Conservation (phyloP, 2,329 filamentous ascomycete species). For the Microthyrium microscopicum region DNA sequence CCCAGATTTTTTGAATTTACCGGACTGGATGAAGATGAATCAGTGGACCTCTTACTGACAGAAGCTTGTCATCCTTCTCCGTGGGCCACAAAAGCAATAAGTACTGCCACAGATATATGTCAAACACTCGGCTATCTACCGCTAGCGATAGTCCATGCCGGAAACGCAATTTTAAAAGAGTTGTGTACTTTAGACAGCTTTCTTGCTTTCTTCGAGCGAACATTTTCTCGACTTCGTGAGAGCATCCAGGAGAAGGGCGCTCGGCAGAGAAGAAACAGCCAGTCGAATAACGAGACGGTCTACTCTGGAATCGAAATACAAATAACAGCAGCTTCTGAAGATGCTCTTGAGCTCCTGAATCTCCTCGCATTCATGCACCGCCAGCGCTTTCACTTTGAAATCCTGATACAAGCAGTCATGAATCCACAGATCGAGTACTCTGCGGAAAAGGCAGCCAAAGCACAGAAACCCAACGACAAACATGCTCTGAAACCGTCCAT, state of each 20-base stretch:
- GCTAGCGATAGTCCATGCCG: conserved; percentile 14
- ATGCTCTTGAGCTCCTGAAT: conserved; percentile 19
- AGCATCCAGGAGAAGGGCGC: too few species aligned
- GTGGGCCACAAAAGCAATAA: conserved; percentile 10
- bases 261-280: too few species aligned
- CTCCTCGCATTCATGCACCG: conserved; percentile 18
- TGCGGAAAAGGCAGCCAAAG: background rate
- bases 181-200: conserved; percentile 12
- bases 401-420: conserved; percentile 11
- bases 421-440: conserved; percentile 10
- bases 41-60: conserved; percentile 13
- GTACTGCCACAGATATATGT: conserved; percentile 11
- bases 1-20: conserved; percentile 12
- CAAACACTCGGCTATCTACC: conserved; percentile 15
- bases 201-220: conserved; percentile 10
- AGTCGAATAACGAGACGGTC: too few species aligned
- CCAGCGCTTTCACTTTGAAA: conserved; percentile 14
- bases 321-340: conserved; percentile 12
- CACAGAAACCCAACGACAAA: too few species aligned
- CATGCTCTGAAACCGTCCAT: too few species aligned
- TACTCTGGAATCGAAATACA: conserved; percentile 16
- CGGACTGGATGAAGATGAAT: conserved; percentile 11
- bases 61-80: conserved; percentile 11
- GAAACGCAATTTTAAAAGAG: conserved; percentile 11
- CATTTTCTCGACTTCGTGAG: conserved; percentile 10